A percentile compares a stretch with the other conserved stretches of the same genome.
Evolutionary conservation across 441 rosid species (phyloP).

Genomic region (Euphorbia celastroides): DNA sequence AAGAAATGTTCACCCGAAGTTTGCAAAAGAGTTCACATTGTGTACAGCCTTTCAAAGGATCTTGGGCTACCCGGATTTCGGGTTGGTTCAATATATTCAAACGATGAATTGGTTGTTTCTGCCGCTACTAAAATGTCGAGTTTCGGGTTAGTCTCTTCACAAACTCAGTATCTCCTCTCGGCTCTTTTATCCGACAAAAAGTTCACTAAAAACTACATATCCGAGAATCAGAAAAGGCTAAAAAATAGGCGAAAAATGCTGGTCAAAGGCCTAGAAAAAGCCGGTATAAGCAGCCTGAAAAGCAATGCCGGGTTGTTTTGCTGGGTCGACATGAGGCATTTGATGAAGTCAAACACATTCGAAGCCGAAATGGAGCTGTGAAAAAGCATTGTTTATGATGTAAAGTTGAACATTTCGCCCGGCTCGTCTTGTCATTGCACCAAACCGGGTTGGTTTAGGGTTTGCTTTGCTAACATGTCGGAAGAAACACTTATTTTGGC

Average conservation of each 20-base stretch:
- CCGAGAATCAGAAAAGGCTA: constrained; percentile 68
- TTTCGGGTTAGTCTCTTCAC: constrained; percentile 91
- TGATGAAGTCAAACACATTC: constrained; percentile 60
- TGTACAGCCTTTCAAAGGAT: constrained; percentile 85
- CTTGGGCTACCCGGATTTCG: constrained; percentile 94
- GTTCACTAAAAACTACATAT: constrained; percentile 62
- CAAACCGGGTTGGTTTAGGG: constrained; percentile 93
- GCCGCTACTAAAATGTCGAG: constrained; percentile 98
- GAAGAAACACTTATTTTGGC: constrained; percentile 67
- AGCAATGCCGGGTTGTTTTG: constrained; percentile 88
- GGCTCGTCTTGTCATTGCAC: constrained; percentile 90
- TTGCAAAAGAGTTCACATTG: constrained; percentile 64
- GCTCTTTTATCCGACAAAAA: constrained; percentile 75
- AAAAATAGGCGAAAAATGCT: constrained; percentile 46
- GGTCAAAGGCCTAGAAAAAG: constrained; percentile 65
- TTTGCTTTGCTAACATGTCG: constrained; percentile 91
- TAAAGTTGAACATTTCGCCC: constrained; percentile 77
- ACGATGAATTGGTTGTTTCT: constrained; percentile 58
- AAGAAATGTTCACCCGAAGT: constrained; percentile 47
- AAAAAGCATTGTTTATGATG: constrained; percentile 79
- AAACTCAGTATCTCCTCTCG: constrained; percentile 81
- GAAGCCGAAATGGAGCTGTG: constrained; percentile 86
- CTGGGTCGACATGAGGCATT: constrained; percentile 93
- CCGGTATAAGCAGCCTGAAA: constrained; percentile 56
- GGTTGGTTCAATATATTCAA: constrained; percentile 89